Base-by-base conservation (phyloP, 257 asterid species). In the Henckelia pumila region DNA sequence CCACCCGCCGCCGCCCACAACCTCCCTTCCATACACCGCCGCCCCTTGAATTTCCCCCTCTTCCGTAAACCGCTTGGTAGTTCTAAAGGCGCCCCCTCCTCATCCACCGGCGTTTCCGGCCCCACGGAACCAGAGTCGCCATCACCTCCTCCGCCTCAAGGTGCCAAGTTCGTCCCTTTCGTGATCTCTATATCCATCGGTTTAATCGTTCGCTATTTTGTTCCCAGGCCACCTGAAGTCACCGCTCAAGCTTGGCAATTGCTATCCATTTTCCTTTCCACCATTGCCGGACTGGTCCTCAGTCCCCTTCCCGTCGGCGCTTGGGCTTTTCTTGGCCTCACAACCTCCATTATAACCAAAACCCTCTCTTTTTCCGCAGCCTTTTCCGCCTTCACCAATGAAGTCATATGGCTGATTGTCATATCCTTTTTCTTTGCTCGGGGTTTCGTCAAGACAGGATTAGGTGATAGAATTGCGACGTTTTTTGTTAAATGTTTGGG, bases 231-330 rank as follows among this genome's bases (percentile, higher is more conserved):
- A 10, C 77, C 74, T 6, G 89, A 88, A 56, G 93, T 92, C 70
- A 81, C 98, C 56, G 83, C 78, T 2, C 91, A 89, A 61, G 98
- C 97, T 1, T 92, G 97, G 98, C 95, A 91, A 59, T 66, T 92
- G 56, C 87, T 92, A 49, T 75, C 98, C 40, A 88, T 89, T 56
- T 92, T 92, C 78, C 84, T 86, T 66, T 86, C 96, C 64, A 92
- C 97, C 66, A 86, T 88, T 68, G 90, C 96, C 67, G 97, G 97
- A 25, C 88, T 89, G 21, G 96, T 93, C 44, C 84, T 89, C 65
- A 79, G 89, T 71, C 96, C 97, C 3, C 81, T 93, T 14, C 98
- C 97, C 40, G 95, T 93, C 37, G 96, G 96, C n/a, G 97, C 97
- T 5, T 89, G 96, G 97, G 96, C 97, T 11, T 90, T 93, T 59